phyloP scores from a whole-genome alignment of 192 early-diverging fungal genomes.

The Backusella luteola region DNA sequence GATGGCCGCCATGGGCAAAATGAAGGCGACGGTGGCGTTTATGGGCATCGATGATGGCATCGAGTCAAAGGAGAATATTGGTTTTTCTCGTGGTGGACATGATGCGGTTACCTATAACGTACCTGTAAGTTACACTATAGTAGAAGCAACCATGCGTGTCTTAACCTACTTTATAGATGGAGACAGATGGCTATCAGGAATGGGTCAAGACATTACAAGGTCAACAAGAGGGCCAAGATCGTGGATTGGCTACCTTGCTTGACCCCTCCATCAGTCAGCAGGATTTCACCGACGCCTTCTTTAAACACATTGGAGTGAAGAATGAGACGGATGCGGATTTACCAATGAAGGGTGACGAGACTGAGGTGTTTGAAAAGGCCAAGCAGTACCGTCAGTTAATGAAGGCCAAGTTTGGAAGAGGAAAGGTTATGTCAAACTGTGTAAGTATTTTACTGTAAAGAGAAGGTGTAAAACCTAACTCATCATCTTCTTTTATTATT shows the following conservation, averaged over 20 bases:
- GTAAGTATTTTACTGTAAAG: background rate
- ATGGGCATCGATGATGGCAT: slow-evolving; percentile 15
- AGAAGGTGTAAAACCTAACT: background rate
- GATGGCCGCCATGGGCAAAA: slow-evolving; percentile 51
- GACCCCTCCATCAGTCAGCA: slow-evolving; percentile 15
- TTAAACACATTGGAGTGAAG: slow-evolving; percentile 20
- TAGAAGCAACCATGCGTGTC: too few species aligned
- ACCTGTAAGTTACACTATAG: background rate
- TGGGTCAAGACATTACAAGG: slow-evolving; percentile 24
- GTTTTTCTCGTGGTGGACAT: slow-evolving; percentile 19
- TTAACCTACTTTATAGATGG: background rate
- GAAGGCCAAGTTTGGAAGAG: slow-evolving; percentile 19
- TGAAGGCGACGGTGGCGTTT: slow-evolving; percentile 40
- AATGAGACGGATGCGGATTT: background rate
- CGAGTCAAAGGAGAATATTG: slow-evolving; percentile 8
- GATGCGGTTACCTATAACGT: slow-evolving; percentile 15
- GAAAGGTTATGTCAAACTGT: background rate
- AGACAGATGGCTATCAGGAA: background rate
- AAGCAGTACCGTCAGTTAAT: slow-evolving; percentile 20
- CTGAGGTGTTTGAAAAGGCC: background rate
- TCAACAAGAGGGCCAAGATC: slow-evolving; percentile 29
- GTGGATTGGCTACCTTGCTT: slow-evolving; percentile 20
- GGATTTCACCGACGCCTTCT: slow-evolving; percentile 38
- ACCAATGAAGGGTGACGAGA: background rate
- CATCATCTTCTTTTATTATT: background rate